Evolutionary conservation across 768 basidiomycete species (phyloP), one percentile per base, ranked within the genome.

Genomic region (Gloeopeniophorella convolvens): DNA sequence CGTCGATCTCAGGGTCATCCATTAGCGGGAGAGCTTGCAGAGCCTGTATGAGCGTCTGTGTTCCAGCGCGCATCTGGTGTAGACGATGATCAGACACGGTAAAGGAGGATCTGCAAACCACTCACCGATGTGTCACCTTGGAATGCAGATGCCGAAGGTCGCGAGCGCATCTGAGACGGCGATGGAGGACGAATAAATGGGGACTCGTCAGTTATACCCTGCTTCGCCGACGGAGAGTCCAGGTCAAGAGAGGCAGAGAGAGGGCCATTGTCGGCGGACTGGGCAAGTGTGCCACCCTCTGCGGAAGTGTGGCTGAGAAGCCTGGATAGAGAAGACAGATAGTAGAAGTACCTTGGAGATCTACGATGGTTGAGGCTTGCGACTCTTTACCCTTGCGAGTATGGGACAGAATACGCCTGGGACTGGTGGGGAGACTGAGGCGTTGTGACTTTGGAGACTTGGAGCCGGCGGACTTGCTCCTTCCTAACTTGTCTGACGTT

Each of bases 41-140:
- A 3, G 87, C 89, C 68, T 91, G 89, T 32, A 92, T 91, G 42
- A 92, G 78, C 3, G 89, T 87, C 63, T 92, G 90, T 3, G 89
- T 92, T 13, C 89, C 89, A 21, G 82, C 79, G 33, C 87, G 83
- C 81, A 92, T 85, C 89, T 92, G 62, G 31, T 56, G 51, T 50
- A 51, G 50, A 42, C 32, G 45, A 23, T 35, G 13, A 49, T 47
- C 23, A 42, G 51, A 50, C 20, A 47, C 36, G 37, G 41, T 36
- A 12, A 34, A 32, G 39, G 39, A 40, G 53, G n/a, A 42, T 40
- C 24, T 28, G 36, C 42, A 35, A 33, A 54, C 34, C 45, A 68
- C 82, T 59, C 62, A 89, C 89, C 13, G 89, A 89, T 55, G 81
- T 79, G 57, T 80, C 75, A 12, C 82, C 85, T 33, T 76, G 75